A percentile compares a stretch with the other conserved stretches of the same genome.
Evolutionary conservation across 1,284 basidiomycete genomes (phyloP).

Genomic region (Marasmius oreades): DNA sequence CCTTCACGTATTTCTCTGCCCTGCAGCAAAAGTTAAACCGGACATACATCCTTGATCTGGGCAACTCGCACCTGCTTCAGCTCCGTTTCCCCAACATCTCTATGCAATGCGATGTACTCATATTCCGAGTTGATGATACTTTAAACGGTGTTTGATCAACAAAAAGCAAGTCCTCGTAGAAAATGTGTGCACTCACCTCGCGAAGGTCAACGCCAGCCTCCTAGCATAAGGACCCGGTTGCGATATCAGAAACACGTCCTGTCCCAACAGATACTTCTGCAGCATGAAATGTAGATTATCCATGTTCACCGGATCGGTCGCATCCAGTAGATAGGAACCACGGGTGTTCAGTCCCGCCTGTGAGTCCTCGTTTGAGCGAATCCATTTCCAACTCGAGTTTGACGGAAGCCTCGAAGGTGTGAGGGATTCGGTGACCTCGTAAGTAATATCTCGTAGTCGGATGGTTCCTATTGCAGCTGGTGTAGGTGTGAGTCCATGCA

Average conservation of each 20-base stretch:
- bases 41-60: background rate
- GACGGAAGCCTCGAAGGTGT: constrained; percentile 44
- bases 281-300: constrained; percentile 62
- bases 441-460: constrained; percentile 53
- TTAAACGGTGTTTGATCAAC: background rate
- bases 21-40: constrained; percentile 19
- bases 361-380: background rate
- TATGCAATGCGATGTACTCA: constrained; percentile 60
- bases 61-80: constrained; percentile 47
- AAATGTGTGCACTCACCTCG: constrained; percentile 37
- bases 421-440: constrained; percentile 45
- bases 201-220: constrained; percentile 58
- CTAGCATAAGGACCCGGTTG: constrained; percentile 66
- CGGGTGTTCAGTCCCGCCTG: constrained; percentile 18
- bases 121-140: constrained; percentile 65
- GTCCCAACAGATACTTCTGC: constrained; percentile 65
- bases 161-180: background rate
- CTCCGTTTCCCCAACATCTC: constrained; percentile 69
- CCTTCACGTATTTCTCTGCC: constrained; percentile 59
- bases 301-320: constrained; percentile 45
- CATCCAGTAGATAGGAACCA: constrained; percentile 40
- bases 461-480: constrained; percentile 47
- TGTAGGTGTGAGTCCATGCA: constrained; percentile 38
- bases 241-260: constrained; percentile 61
- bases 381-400: constrained; percentile 10